Base-by-base conservation (phyloP, 441 rosid genomes). In the Pelargonium fulgidum region DNA sequence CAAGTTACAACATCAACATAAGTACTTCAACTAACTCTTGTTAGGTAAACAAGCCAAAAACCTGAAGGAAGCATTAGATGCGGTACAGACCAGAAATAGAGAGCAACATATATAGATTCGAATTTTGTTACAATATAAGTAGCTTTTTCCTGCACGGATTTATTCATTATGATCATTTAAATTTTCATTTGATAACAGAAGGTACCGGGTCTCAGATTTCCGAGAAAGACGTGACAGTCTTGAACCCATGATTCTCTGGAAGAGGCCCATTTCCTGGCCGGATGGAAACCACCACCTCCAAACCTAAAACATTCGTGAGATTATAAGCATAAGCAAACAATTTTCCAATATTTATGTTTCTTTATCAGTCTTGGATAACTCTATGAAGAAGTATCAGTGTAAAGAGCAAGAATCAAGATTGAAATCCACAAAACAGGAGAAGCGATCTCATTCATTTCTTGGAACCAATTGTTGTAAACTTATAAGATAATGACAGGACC, bases 181-280 rank as follows among this genome's bases (percentile, higher is more conserved):
- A 5, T 54, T 1, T n/a, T 16, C 22, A 9, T 62, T 17, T 44
- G 74, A 68, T 58, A 12, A 70, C 26, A 66, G n/a, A 73, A 39
- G 62, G 54, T 2, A 36, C 2, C 56, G 64, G 69, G 70, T 42
- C 72, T 85, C 78, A 91, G 76, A 89, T 84, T 72, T 87, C 92
- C 16, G 73, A 68, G 76, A 94, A 90, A 1, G 96, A 85, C 72
- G 73, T 81, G 69, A 92, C 75, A 17, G 92, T 92, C 82, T 78
- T 81, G 87, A 92, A 94, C 64, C 83, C 92, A 5, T 90, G 91
- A 77, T 85, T 85, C 74, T 83, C 90, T 0, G 89, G 97, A 69
- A 90, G 80, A 16, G 93, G 82, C 67, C 82, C 88, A 64, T 92
- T 94, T 78, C 98, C 99, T 16, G 89, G 92, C 64, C 96, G 88